These are phyloP conservation scores for Amauroascus niger DNA, from an alignment of 2,329 filamentous ascomycete genomes.

Conservation along the genomic window DNA sequence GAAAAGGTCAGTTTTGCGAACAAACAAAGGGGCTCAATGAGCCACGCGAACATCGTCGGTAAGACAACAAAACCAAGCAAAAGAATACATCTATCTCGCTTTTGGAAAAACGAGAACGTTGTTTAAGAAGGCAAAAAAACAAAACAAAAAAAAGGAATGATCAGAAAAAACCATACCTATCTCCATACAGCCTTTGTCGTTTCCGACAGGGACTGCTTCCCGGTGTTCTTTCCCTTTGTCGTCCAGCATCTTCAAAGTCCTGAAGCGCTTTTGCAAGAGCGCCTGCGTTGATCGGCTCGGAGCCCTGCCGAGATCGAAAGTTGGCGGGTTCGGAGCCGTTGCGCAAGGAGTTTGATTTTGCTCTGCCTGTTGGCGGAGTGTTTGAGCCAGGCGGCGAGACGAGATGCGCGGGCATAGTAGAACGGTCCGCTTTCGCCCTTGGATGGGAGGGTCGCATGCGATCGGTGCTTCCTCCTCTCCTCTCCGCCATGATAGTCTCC, in stretches of 20 bases:
- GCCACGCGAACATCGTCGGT: neutral
- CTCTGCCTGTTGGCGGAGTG: constrained; percentile 48
- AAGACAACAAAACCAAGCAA: neutral
- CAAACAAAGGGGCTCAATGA: neutral
- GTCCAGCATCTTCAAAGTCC: constrained; percentile 52
- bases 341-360: constrained; percentile 26
- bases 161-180: constrained; percentile 40
- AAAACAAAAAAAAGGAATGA: neutral
- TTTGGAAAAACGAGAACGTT: no score
- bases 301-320: constrained; percentile 25
- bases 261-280: constrained; percentile 53
- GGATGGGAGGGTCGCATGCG: constrained; percentile 3
- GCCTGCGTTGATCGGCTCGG: constrained; percentile 50
- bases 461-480: neutral
- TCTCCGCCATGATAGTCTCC: constrained; percentile 4
- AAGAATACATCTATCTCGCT: no score
- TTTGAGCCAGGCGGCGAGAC: constrained; percentile 49
- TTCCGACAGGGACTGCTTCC: constrained; percentile 59
- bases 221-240: constrained; percentile 52
- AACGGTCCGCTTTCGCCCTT: constrained; percentile 6
- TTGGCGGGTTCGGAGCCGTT: constrained; percentile 18
- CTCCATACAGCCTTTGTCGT: constrained; percentile 56
- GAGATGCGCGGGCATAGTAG: constrained; percentile 26
- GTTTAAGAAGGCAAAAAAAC: neutral
- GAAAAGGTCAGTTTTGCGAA: constrained; percentile 1